A percentile compares a stretch with the other conserved stretches of the same genome.
Conservation (phyloP, 2,329 filamentous ascomycete species). For the Helicocarpus griseus region DNA sequence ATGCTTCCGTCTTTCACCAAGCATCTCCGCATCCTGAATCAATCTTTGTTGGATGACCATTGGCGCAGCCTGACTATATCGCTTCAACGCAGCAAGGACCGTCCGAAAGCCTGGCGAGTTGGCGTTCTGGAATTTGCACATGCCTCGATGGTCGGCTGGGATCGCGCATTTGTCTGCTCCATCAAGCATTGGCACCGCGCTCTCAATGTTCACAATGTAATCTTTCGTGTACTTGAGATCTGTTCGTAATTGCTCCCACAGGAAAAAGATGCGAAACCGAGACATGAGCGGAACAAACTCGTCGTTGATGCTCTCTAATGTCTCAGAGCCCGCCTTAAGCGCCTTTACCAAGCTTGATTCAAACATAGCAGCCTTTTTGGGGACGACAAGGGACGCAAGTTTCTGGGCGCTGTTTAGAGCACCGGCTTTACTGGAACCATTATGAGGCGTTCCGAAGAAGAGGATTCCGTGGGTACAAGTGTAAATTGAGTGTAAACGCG, state of each 20-base stretch:
- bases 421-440: slow-evolving; percentile 26
- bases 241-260: slow-evolving; percentile 32
- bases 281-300: slow-evolving; percentile 29
- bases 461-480: slow-evolving; percentile 28
- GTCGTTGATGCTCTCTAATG: slow-evolving; percentile 30
- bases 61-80: too few relatives aligned
- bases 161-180: slow-evolving; percentile 28
- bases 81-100: too few relatives aligned
- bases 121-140: slow-evolving; percentile 21
- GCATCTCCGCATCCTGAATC: too few relatives aligned
- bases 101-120: slow-evolving; percentile 19
- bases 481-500: slow-evolving; percentile 28
- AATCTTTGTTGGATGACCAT: too few relatives aligned
- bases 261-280: slow-evolving; percentile 29
- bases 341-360: slow-evolving; percentile 43
- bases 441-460: slow-evolving; percentile 31
- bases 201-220: slow-evolving; percentile 23
- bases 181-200: slow-evolving; percentile 25
- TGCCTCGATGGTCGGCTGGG: slow-evolving; percentile 21
- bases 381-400: slow-evolving; percentile 19
- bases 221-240: slow-evolving; percentile 24
- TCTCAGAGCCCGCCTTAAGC: slow-evolving; percentile 38
- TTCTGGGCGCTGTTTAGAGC: slow-evolving; percentile 18
- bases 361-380: slow-evolving; percentile 17
- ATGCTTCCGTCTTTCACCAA: too few relatives aligned